Percentiles rank a stretch among this genome's conserved stretches.
Conservation (phyloP, 78 protist species). For the Cavenderia fasciculata region DNA sequence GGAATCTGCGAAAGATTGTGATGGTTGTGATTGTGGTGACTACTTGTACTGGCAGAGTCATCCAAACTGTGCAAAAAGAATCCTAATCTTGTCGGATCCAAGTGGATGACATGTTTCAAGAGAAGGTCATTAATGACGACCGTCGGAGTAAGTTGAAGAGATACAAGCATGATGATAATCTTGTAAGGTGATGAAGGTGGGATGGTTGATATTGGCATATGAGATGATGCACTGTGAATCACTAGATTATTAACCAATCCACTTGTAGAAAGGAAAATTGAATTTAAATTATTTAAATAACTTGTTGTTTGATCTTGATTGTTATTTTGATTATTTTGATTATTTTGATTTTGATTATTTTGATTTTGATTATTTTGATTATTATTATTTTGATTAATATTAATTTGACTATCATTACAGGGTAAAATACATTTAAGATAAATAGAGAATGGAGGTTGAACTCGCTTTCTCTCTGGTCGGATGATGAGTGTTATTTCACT, state of each 20-base stretch:
- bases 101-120: neutral
- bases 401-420: too few relatives aligned
- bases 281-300: too few relatives aligned
- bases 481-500: neutral
- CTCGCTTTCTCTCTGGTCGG: slow-evolving; percentile 16
- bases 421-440: neutral
- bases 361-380: too few relatives aligned
- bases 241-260: too few relatives aligned
- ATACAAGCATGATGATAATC: slow-evolving; percentile 17
- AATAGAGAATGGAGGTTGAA: neutral
- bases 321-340: too few relatives aligned
- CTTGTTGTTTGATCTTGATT: too few relatives aligned
- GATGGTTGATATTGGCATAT: too few relatives aligned
- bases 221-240: too few relatives aligned
- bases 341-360: too few relatives aligned
- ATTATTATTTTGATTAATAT: too few relatives aligned
- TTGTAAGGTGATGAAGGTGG: too few relatives aligned
- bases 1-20: neutral
- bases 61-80: slow-evolving; percentile 15
- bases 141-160: slow-evolving; percentile 23
- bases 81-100: slow-evolving; percentile 48
- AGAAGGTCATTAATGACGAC: slow-evolving; percentile 13
- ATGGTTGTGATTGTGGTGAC: neutral
- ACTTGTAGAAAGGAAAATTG: too few relatives aligned
- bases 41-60: neutral